Evolutionary conservation across 306 rosid genomes (phyloP), one percentile per base, ranked within the genome.

Genomic region (Argentina anserina): DNA sequence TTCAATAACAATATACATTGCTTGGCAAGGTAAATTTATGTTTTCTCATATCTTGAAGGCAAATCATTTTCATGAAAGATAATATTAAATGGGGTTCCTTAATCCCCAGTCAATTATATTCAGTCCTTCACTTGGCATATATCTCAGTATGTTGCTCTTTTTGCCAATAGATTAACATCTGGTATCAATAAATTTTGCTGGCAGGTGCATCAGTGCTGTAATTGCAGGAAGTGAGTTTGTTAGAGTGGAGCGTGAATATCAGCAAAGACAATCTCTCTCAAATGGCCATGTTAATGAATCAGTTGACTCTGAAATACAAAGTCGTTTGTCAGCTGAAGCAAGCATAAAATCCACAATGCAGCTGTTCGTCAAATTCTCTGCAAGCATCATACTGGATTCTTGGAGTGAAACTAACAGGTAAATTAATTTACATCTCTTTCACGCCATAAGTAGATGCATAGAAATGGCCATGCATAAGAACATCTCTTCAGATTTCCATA

Each of bases 131-230:
- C 64, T 28, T 12, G 63, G 26, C 28, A 60, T 8, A 20, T 60
- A 40, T 68, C 59, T 72, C 70, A 39, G 62, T 68, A 65, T 36
- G 25, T 58, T 33, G 61, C 9, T 75, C 34, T 33, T n/a, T 60
- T 70, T 36, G 18, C n/a, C 21, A 72, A 26, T 65, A 45, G 70
- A 58, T 62, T 52, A n/a, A 70, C 70, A 65, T 70, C 56, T 60
- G 61, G 74, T 46, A 72, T 62, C 56, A 41, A 14, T 58, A 43
- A 63, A 42, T 6, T 69, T 53, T 85, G 14, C 60, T 76, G 61
- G 85, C 96, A 94, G 98, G 88, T 94, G 96, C 77, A 86, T 94
- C 75, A 85, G 91, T 78, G 92, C 98, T 71, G 98, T 94, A 45
- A 79, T 91, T 74, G 92, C 95, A 4, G 97, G 97, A 82, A 89